Base-by-base conservation (phyloP, 345 rosid species). In the Aquilaria yunnanensis region DNA sequence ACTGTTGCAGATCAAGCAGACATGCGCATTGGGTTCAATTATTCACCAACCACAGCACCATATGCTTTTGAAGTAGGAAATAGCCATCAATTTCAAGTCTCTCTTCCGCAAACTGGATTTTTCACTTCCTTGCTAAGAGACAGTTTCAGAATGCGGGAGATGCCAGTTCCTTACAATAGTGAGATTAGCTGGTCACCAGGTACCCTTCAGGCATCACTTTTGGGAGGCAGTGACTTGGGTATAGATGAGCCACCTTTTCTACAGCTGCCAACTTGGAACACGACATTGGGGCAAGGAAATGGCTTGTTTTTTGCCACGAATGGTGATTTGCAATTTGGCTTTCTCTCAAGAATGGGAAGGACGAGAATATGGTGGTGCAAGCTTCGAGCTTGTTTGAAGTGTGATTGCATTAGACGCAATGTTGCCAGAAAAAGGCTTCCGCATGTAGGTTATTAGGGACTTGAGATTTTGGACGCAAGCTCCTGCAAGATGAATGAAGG, bases 331-430 rank as follows among this genome's bases (percentile, higher is more conserved):
- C 80, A 72, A 5, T 14, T 69, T 32, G 67, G 68, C 32, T 12
- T 74, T 41, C 29, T 62, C 53, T 16, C 86, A 52, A 63, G 49
- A 31, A 63, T 63, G 37, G 41, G 50, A 37, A 37, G 43, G 66
- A 23, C 83, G 0, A 84, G 67, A 70, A 88, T 72, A 9, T 67
- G 83, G 14, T 88, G 98, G 98, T 78, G 85, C 64, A 86, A 85
- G 80, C 67, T 90, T 29, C 70, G 88, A 56, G 92, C 96, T 14
- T 92, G 81, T 3, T 45, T 88, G 13, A 80, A 69, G 49, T 55
- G 67, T 67, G 37, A 67, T 14, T 77, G 76, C 5, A 57, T 83
- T 2, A 47, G 71, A 74, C 68, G 74, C 3, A 56, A 59, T 13
- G 52, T 72, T 47, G 65, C 75, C 6, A 72, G 9, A 67, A 79